Percentiles rank a stretch among this genome's conserved stretches.
Conservation (phyloP, 2,329 filamentous ascomycete genomes). For the Trichoderma sp. region DNA sequence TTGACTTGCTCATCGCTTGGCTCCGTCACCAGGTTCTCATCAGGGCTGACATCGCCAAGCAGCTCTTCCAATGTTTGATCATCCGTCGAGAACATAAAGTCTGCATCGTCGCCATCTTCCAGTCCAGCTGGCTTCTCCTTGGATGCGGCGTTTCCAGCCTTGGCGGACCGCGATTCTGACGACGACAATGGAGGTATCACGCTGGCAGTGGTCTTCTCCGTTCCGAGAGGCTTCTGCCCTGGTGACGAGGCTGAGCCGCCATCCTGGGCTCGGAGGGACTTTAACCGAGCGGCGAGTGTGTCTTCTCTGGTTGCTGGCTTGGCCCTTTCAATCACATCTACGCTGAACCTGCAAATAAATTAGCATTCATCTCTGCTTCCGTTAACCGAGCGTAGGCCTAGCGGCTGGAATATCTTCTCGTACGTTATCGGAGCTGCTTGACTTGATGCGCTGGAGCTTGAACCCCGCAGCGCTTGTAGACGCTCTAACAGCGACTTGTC, state of each 20-base stretch:
- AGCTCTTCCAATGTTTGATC: constrained; percentile 59
- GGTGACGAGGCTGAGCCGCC: constrained; percentile 35
- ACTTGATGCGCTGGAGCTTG: constrained; percentile 35
- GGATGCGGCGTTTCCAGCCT: not conserved
- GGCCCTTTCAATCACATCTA: constrained; percentile 48
- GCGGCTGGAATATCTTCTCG: constrained; percentile 28
- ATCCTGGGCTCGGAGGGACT: constrained; percentile 51
- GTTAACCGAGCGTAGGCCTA: not conserved
- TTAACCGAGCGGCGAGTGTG: constrained; percentile 55
- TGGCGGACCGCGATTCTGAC: not conserved
- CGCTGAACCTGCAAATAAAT: constrained; percentile 33
- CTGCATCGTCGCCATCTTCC: constrained; percentile 43
- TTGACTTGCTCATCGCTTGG: constrained; percentile 42
- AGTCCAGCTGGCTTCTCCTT: not conserved
- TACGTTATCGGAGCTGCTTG: constrained; percentile 49
- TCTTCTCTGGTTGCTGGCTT: constrained; percentile 54
- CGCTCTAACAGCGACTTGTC: constrained; percentile 58
- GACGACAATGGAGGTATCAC: not conserved
- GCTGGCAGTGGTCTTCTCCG: not conserved
- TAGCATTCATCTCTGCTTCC: constrained; percentile 1
- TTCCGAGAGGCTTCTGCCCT: not conserved
- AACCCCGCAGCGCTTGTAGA: constrained; percentile 54
- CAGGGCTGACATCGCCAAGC: constrained; percentile 48
- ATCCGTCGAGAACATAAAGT: constrained; percentile 51
- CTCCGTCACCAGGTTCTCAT: constrained; percentile 36